Percentiles rank a stretch among this genome's conserved stretches.
Evolutionary conservation across 2,329 filamentous ascomycete species (phyloP).

Genomic region (Lizonia empirigonia): DNA sequence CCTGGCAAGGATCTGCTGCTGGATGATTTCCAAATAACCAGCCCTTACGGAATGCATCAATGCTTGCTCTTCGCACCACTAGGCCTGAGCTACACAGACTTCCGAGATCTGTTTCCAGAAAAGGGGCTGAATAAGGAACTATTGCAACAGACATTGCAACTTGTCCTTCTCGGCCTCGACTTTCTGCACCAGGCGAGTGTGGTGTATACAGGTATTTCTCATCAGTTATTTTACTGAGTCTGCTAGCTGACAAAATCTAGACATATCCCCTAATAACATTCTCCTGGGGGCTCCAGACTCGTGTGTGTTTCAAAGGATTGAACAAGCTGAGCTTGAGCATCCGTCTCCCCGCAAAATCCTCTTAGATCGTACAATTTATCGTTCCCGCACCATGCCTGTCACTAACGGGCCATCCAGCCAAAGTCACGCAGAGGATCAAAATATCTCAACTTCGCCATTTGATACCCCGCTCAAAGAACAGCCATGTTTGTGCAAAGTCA

Average conservation of each 20-base stretch:
- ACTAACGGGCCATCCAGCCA: not conserved
- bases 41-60: slow-evolving; percentile 1
- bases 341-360: slow-evolving; percentile 2
- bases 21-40: slow-evolving; percentile 3
- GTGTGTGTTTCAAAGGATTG: not conserved
- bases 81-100: not conserved
- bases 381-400: not conserved
- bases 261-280: not conserved
- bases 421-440: too few species aligned
- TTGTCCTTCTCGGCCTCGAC: not conserved
- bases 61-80: slow-evolving; percentile 6
- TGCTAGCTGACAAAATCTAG: not conserved
- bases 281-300: not conserved
- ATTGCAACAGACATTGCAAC: not conserved
- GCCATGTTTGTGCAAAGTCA: too few species aligned
- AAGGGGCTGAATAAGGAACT: slow-evolving; percentile 1
- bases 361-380: not conserved
- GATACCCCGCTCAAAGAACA: too few species aligned
- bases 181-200: slow-evolving; percentile 4
- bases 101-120: slow-evolving; percentile 2
- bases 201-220: slow-evolving; percentile 4
- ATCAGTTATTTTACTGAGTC: not conserved
- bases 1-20: not conserved
- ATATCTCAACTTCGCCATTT: too few species aligned
- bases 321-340: not conserved